Conservation (phyloP, 257 asterid species). For the Solanum paucissectum region DNA sequence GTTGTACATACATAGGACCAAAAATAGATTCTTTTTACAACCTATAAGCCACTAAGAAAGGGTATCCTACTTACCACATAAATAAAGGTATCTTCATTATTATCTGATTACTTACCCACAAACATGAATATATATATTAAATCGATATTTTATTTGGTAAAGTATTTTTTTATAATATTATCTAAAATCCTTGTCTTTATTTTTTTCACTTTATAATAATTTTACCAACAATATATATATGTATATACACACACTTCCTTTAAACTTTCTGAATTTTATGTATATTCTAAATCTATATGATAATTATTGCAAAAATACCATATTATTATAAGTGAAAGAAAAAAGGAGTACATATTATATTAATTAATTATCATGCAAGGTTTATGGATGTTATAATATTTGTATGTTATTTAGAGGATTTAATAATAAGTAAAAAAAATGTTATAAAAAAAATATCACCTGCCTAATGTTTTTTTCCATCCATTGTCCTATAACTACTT, state of each 20-base stretch:
- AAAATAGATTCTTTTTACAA: constrained; percentile 1
- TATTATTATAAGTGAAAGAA: neutral
- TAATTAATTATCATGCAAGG: neutral
- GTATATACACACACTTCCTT: neutral
- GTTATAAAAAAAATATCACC: neutral
- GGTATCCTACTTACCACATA: constrained; percentile 1
- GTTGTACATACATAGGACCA: neutral
- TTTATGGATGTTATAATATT: neutral
- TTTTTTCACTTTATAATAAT: neutral
- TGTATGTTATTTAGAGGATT: neutral
- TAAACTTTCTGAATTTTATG: neutral
- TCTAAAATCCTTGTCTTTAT: neutral
- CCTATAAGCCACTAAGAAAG: neutral
- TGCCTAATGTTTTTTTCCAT: neutral
- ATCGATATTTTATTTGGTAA: neutral
- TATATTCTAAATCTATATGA: neutral
- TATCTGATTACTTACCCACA: neutral
- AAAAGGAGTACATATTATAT: neutral
- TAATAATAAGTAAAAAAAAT: neutral
- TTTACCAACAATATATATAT: neutral
- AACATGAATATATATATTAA: neutral
- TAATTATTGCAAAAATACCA: neutral
- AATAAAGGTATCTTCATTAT: neutral
- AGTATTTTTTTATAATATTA: neutral
- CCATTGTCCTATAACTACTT: neutral